phyloP scores from a whole-genome alignment of 495 filamentous ascomycete species.

The Xanthoparmelia taractica region DNA sequence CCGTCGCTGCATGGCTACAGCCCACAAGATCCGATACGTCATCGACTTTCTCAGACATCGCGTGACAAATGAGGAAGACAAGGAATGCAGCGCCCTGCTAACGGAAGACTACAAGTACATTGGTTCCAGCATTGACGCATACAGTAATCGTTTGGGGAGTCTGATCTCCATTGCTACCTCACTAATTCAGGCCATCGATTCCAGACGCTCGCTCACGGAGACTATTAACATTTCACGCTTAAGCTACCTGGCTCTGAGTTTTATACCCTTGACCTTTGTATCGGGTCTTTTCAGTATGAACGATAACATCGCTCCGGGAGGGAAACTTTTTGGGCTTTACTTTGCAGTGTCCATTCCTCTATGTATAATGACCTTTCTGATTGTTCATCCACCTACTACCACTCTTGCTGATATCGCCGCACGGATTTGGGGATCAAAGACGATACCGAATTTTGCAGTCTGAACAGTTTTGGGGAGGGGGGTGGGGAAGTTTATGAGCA shows the following conservation, averaged over 20 bases:
- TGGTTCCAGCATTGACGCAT: not conserved
- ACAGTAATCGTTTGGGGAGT: not conserved
- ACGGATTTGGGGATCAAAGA: not conserved
- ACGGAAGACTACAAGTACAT: slow-evolving; percentile 10
- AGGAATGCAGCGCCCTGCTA: not conserved
- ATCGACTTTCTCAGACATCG: not conserved
- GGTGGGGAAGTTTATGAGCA: too few species aligned
- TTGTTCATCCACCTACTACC: slow-evolving; percentile 2
- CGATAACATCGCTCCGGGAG: not conserved
- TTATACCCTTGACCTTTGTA: slow-evolving; percentile 11
- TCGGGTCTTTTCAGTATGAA: slow-evolving; percentile 13
- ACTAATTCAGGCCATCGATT: not conserved
- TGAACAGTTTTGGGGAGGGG: too few species aligned
- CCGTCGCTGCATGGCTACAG: slow-evolving; percentile 7
- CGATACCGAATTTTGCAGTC: not conserved
- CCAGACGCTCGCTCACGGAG: slow-evolving; percentile 8
- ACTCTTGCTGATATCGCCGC: not conserved
- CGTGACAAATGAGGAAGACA: not conserved
- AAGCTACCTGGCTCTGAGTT: slow-evolving; percentile 9
- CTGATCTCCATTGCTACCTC: not conserved
- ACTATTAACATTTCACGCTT: slow-evolving; percentile 10
- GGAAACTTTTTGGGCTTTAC: slow-evolving; percentile 6
- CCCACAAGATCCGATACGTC: not conserved
- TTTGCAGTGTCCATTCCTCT: slow-evolving; percentile 8
- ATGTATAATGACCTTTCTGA: slow-evolving; percentile 5